Evolutionary conservation across 257 asterid species (phyloP), one percentile per base, ranked within the genome.

Genomic region (Solanum clarkiae): DNA sequence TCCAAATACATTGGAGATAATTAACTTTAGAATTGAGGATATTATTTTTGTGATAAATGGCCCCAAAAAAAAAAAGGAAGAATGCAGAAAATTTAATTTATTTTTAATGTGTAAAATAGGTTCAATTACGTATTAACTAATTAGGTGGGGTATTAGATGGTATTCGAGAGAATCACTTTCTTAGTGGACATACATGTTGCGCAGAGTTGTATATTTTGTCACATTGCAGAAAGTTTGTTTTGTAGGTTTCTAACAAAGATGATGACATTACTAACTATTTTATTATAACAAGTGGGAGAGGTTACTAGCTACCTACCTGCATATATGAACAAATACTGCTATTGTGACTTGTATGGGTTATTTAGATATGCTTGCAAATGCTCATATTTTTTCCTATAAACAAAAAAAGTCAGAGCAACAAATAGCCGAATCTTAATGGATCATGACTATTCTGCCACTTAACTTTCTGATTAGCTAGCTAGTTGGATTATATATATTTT

Each of bases 161-260:
- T 17, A 9, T 40, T 36, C 40, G 53, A 36, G 79, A 69, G 51
- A 69, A 69, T 57, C 72, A 13, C 49, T 66, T 20, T 85, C 24
- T 53, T 26, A 45, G 10, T 77, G 82, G 82, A 22, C 45, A 69
- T 69, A 69, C 16, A 77, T 77, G 47, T 77, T 15, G 63, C 24
- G 51, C 47, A 60, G 79, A 7, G 32, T 59, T 59, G 84, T 40
- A 36, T 18, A 82, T 79, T 79, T 79, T 53, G 88, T 86, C 66
- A 80, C 87, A 86, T 86, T 84, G 84, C 84, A 85, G 80, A 84
- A 44, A 45, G 54, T n/a, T 83, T 26, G 63, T 77, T 77, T 77
- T 26, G 82, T 77, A 77, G 82, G 82, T 77, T 77, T 77, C 47
- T 77, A 77, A 77, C 82, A 75, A 75, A 75, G 45, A 75, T 49